Percentiles rank a stretch among this genome's conserved stretches.
phyloP scores from a whole-genome alignment of 805 yeast species.

The Clavispora santaluciae region DNA sequence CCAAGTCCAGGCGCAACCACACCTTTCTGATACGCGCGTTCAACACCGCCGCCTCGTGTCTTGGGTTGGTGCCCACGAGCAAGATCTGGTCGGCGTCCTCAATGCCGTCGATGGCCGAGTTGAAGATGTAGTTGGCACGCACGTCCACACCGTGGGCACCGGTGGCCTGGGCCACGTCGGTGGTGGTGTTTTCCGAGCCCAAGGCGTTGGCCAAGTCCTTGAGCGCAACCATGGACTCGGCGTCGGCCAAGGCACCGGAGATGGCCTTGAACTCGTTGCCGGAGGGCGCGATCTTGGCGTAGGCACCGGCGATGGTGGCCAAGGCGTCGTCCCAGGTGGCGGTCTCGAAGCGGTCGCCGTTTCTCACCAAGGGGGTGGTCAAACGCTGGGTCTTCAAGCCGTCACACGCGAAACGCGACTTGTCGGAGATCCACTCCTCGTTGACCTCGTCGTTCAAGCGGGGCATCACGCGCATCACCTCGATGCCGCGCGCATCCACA shows the following conservation, averaged over 20 bases:
- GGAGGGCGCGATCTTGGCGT: slow-evolving; percentile 48
- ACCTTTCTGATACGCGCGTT: slow-evolving; percentile 78
- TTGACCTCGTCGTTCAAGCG: slow-evolving; percentile 81
- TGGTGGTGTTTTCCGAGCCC: slow-evolving; percentile 75
- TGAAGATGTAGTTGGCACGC: slow-evolving; percentile 76
- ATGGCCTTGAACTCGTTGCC: slow-evolving; percentile 75
- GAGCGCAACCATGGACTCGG: slow-evolving; percentile 75
- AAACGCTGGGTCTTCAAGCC: slow-evolving; percentile 83
- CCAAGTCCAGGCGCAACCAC: slow-evolving; percentile 67
- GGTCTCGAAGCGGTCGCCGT: slow-evolving; percentile 62
- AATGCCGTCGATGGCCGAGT: slow-evolving; percentile 72
- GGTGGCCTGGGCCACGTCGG: slow-evolving; percentile 59
- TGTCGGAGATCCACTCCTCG: slow-evolving; percentile 90
- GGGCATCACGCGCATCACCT: slow-evolving; percentile 83
- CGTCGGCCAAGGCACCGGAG: slow-evolving; percentile 78
- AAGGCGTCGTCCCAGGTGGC: slow-evolving; percentile 89
- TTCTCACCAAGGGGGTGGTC: slow-evolving; percentile 72
- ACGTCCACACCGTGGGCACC: slow-evolving; percentile 64
- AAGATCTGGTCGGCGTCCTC: slow-evolving; percentile 80
- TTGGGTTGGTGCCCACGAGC: slow-evolving; percentile 80
- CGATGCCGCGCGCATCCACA: slow-evolving; percentile 82
- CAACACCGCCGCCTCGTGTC: slow-evolving; percentile 85
- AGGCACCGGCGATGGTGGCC: slow-evolving; percentile 60
- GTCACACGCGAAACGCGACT: slow-evolving; percentile 79
- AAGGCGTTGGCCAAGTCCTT: slow-evolving; percentile 73